These are phyloP conservation scores for Bipolaris zeicola DNA, from an alignment of 2,329 filamentous ascomycete species.

Conservation along the genomic window DNA sequence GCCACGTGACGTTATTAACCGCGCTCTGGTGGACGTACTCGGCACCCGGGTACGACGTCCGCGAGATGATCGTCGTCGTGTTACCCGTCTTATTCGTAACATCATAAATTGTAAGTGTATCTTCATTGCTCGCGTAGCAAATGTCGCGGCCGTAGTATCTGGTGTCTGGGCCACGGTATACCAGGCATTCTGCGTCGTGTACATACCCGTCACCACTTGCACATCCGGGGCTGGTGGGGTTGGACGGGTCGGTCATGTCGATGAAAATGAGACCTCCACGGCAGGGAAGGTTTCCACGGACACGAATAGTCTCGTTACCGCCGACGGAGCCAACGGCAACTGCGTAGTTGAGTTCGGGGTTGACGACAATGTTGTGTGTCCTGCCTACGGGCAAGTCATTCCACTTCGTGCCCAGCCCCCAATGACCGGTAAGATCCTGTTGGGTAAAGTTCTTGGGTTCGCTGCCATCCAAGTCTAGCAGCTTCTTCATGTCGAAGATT, in stretches of 20 bases:
- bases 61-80: conserved; percentile 54
- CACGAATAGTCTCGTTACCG: conserved; percentile 33
- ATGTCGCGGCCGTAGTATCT: conserved; percentile 57
- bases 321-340: conserved; percentile 37
- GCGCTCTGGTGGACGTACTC: conserved; percentile 62
- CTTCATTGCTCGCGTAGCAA: conserved; percentile 62
- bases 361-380: conserved; percentile 44
- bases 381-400: conserved; percentile 35
- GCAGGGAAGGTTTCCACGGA: conserved; percentile 47
- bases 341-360: conserved; percentile 37
- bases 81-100: conserved; percentile 54
- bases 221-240: conserved; percentile 59
- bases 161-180: conserved; percentile 58
- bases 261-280: conserved; percentile 61
- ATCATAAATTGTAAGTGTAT: conserved; percentile 57
- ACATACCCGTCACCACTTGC: conserved; percentile 62
- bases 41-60: conserved; percentile 58
- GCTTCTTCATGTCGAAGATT: conserved; percentile 64
- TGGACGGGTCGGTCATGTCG: conserved; percentile 59
- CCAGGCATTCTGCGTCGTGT: conserved; percentile 64
- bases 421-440: conserved; percentile 33
- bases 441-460: conserved; percentile 34
- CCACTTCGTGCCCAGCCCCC: conserved; percentile 12
- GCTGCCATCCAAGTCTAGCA: conserved; percentile 32
- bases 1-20: conserved; percentile 32